Base-by-base conservation (phyloP, 1,284 basidiomycete species). In the Leccinum fuscescens region DNA sequence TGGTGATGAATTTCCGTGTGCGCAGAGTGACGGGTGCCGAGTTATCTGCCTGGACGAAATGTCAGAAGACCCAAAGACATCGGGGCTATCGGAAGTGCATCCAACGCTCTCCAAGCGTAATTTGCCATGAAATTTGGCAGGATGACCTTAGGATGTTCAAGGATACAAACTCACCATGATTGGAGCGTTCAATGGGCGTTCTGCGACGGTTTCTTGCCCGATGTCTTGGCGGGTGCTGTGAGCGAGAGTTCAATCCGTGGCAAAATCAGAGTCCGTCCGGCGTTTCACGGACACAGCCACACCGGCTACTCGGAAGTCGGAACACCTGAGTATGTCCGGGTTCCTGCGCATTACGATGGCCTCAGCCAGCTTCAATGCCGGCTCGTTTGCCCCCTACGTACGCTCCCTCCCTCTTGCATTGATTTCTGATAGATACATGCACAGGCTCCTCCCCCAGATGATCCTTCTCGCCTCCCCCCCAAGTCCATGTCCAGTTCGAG, bases 1-100 rank as follows among this genome's bases (percentile, higher is more conserved):
- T 99, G 74, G 96, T 98, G 79, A 98, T 93, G 86, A 99, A 99
- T 85, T 99, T 98, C 80, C 96, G 92, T 62, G 97, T 98, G 74
- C 97, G 93, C 77, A 99, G 85, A 69, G 97, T 99, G 72, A 99
- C 87, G 70, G 96, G 92, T 78, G 95, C 90, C 81, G 86, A 82
- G 78, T 82, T 84, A 80, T 96, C 95, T 78, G 87, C 83, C 88
- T 89, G 60, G 11, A 68, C 53, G 60, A 33, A n/a, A 3, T 49
- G 64, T 72, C 59, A 64, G 64, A 63, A 55, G 14, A 57, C 49
- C 29, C 3, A 27, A 46, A n/a, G 59, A 56, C 71, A 73, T 72
- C 72, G 31, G 39, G 42, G 59, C 39, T 7, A 42, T 54, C 14
- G 54, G 9, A 44, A 53, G 37, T 8, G 46, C 71, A 73, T 73